Base-by-base conservation (phyloP, 495 filamentous ascomycete species). In the Penicillium subrubescens region DNA sequence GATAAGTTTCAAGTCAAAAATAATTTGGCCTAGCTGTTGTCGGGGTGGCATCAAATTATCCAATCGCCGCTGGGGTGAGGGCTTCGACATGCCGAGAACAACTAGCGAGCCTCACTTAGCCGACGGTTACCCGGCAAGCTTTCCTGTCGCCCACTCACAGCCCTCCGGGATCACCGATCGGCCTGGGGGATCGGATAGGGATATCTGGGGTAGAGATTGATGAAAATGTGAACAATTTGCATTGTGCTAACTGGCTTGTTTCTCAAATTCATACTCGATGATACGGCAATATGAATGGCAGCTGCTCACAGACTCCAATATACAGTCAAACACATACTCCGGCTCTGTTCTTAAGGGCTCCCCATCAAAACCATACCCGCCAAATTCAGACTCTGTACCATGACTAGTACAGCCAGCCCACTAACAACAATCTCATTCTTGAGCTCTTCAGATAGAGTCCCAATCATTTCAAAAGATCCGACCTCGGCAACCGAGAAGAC, bases 101-200 rank as follows among this genome's bases (percentile, higher is more conserved):
- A 67, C 58, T 67, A 70, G 68, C 70, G 70, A 57, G 21, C 14
- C 0, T 50, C 31, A 14, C n/a, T 60, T 70, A 72, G 63, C 70
- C 70, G 70, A 71, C 25, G 43, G 46, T 44, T 68, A 62, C 50
- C 68, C 65, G 70, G 52, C 8, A 59, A 48, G 39, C 61, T 62
- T 51, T 57, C 33, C 21, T 4, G 11, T 35, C 15, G 27, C 29
- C 59, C 57, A 57, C 62, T 53, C 66, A 57, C 29, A 17, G 19
- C 23, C 19, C 39, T 25, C 41, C 23, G 37, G 10, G 15, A 3
- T 23, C 31, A 62, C 44, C n/a, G 51, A 46, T 67, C 62, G 62
- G 67, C 34, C 64, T 19, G 21, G 59, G 34, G 51, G 8, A 51
- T 60, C 62, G 64, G 64, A 61, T 65, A 54, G 21, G 48, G 51